Conservation (phyloP, 129 eudicot species). For the Tanacetum coccineum region DNA sequence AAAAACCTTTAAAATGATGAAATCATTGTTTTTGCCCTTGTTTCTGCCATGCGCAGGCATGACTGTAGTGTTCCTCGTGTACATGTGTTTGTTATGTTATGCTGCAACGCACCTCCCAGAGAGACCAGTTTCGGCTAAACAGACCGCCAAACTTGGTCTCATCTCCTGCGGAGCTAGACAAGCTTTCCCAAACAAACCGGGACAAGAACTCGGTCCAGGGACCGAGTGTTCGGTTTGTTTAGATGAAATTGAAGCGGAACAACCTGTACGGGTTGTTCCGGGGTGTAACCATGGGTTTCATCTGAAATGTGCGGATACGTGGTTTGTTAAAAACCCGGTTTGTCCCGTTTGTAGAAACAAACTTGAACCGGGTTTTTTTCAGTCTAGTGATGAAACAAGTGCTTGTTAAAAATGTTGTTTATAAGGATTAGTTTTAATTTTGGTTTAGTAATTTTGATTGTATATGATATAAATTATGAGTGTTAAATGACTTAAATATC, state of each 20-base stretch:
- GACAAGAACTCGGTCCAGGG: constrained; percentile 60
- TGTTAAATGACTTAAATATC: background rate
- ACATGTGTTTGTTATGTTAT: constrained; percentile 68
- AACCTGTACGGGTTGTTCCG: constrained; percentile 70
- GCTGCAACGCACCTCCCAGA: constrained; percentile 36
- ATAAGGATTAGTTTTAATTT: background rate
- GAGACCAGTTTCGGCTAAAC: constrained; percentile 36
- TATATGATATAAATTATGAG: constrained; percentile 19
- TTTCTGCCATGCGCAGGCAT: constrained; percentile 90
- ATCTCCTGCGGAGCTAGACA: constrained; percentile 70
- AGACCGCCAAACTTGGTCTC: constrained; percentile 40
- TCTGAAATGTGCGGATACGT: constrained; percentile 75
- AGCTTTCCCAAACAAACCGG: constrained; percentile 58
- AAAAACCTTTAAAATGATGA: constrained; percentile 48
- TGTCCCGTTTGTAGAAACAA: constrained; percentile 83
- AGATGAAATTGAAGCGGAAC: constrained; percentile 66
- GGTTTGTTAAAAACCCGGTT: constrained; percentile 59
- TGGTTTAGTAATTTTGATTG: constrained; percentile 15
- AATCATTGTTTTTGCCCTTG: constrained; percentile 71
- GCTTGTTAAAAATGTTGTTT: constrained; percentile 43
- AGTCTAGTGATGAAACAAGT: constrained; percentile 24
- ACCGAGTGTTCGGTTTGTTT: constrained; percentile 82
- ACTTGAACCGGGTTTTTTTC: constrained; percentile 52
- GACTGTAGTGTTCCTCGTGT: constrained; percentile 75
- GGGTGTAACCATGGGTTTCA: constrained; percentile 94